Evolutionary conservation across 1,284 basidiomycete species (phyloP), one percentile per base, ranked within the genome.

Genomic region (Heliocybe sulcata): DNA sequence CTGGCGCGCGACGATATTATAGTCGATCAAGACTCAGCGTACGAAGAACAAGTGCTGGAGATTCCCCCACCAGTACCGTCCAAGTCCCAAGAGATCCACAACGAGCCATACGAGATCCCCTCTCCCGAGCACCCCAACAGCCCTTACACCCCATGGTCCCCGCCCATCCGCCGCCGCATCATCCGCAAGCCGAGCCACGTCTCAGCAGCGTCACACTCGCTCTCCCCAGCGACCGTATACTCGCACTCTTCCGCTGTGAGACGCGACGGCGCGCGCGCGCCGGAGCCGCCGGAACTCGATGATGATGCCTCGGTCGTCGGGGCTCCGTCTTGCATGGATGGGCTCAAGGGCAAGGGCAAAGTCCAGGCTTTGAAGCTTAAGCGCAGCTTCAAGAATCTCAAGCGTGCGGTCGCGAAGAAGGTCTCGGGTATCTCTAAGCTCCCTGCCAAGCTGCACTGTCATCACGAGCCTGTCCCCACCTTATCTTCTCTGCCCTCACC

Each of bases 71-170:
- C 47, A 11, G 23, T 49, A 22, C 47, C 47, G 14, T 26, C 47
- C 23, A 25, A 49, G 22, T 49, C 27, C 4, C 47, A 25, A 22
- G 23, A 67, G 52, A 63, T 58, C 16, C 51, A 60, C 52, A 62
- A 64, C 54, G 69, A 68, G 27, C 69, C 69, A 0, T 64, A 65
- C 8, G 69, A 68, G 66, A 60, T 68, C 33, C 69, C 69, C 1
- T 67, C 69, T 51, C 68, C 74, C 45, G 66, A 71, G 48, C 74
- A 77, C 60, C 73, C 74, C 3, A 79, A 79, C 54, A 76, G 73
- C 60, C 77, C 77, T 26, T 77, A 77, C 54, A 72, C 75, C 4
- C 77, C 76, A 12, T 79, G 74, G 75, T 59, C 68, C 3, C 65
- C 67, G 23, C 64, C 69, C n/a, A 61, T 67, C 51, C 69, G 74